Conservation (phyloP, 2,329 filamentous ascomycete species). For the Sarocladiaceae sp. region DNA sequence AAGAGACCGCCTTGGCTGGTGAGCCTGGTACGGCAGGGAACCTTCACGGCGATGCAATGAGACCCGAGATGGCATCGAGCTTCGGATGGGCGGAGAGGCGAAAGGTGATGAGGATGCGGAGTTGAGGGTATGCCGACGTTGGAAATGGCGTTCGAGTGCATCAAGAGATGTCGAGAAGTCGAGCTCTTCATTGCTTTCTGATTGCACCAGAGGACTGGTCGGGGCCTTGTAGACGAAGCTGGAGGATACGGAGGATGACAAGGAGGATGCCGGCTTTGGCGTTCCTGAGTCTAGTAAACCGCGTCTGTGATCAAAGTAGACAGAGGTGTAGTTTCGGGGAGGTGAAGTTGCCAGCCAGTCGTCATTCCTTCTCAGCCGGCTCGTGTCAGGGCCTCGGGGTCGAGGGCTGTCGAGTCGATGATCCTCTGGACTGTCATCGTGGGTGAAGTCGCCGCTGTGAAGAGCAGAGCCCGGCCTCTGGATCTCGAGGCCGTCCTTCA, state of each 20-base stretch:
- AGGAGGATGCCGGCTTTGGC: slow-evolving; percentile 30
- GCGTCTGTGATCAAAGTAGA: slow-evolving; percentile 33
- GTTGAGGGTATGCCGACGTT: slow-evolving; percentile 65
- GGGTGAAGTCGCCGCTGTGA: slow-evolving; percentile 62
- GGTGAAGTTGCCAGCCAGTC: slow-evolving; percentile 52
- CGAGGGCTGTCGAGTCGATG: slow-evolving; percentile 14
- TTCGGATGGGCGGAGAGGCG: slow-evolving; percentile 31
- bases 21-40: slow-evolving; percentile 64
- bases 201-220: slow-evolving; percentile 87
- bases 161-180: slow-evolving; percentile 51
- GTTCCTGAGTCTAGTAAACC: slow-evolving; percentile 21
- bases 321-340: slow-evolving; percentile 43
- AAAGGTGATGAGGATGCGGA: slow-evolving; percentile 47
- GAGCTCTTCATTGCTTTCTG: slow-evolving; percentile 72
- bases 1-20: slow-evolving; percentile 71
- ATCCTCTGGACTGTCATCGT: slow-evolving; percentile 18
- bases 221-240: slow-evolving; percentile 82
- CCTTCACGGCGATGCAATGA: slow-evolving; percentile 48
- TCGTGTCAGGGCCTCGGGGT: slow-evolving; percentile 12
- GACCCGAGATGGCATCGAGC: slow-evolving; percentile 13
- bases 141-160: slow-evolving; percentile 39
- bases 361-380: slow-evolving; percentile 16
- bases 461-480: slow-evolving; percentile 75
- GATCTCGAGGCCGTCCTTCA: slow-evolving; percentile 57
- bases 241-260: slow-evolving; percentile 62